Evolutionary conservation across 768 basidiomycete species (phyloP).

Genomic region (Holtermannia corniformis): DNA sequence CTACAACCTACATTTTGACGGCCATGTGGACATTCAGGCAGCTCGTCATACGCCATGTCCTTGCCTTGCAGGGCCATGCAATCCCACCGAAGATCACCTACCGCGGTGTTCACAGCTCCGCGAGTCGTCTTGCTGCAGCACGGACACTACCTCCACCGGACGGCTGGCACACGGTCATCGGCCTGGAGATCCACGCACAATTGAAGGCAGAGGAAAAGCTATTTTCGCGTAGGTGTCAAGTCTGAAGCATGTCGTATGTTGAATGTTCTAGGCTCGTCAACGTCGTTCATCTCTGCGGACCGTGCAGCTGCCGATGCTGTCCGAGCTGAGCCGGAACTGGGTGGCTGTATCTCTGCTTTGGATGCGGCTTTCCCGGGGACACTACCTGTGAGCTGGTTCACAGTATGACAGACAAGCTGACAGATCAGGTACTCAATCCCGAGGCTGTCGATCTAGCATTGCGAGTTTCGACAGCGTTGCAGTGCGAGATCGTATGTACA

Average conservation of each 20-base stretch:
- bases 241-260: too few species aligned
- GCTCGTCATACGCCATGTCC: background rate
- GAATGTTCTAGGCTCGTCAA: constrained; percentile 6
- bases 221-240: constrained; percentile 63
- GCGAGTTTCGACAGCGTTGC: constrained; percentile 68
- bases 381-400: constrained; percentile 58
- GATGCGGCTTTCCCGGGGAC: constrained; percentile 93
- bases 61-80: too few species aligned
- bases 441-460: constrained; percentile 61
- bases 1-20: background rate
- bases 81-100: background rate
- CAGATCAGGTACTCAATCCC: constrained; percentile 31
- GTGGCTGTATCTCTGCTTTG: constrained; percentile 57
- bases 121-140: background rate
- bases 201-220: constrained; percentile 78
- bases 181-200: constrained; percentile 93
- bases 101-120: background rate
- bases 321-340: background rate
- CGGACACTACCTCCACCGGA: background rate
- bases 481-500: constrained; percentile 36
- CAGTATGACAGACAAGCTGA: constrained; percentile 2
- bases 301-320: background rate
- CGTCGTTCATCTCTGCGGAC: constrained; percentile 1
- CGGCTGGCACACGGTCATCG: constrained; percentile 82
- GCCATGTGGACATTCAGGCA: background rate